Base-by-base conservation (phyloP, 1,284 basidiomycete genomes). In the Porodaedalea pini region DNA sequence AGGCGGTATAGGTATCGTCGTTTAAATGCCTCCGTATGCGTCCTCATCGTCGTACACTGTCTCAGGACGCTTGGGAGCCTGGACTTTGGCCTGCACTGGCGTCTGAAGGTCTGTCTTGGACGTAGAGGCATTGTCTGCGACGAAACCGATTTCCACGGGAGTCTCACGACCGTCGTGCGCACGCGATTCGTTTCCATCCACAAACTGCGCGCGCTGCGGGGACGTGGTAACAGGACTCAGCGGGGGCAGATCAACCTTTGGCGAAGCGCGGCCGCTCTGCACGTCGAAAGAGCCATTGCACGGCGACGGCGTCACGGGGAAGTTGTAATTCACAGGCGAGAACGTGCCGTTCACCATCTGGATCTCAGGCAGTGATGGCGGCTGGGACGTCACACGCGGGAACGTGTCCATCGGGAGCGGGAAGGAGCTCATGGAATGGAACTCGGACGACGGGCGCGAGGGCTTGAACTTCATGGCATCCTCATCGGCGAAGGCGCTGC, bases 31-130 rank as follows among this genome's bases (percentile, higher is more conserved):
- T 31, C 76, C 81, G 62, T 87, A 87, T 39, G 79, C 83, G 60
- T 87, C 85, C n/a, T 80, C 78, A 32, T 78, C 77, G 62, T 81
- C 76, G 62, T 85, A 85, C 59, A 84, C 58, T 21, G 82, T 81
- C 61, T 80, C 77, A 57, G 15, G 58, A 29, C 58, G 49, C 49
- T 52, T 60, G 11, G 41, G 27, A 23, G 23, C 32, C 3, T 53
- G 8, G 11, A 21, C 3, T n/a, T 45, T 23, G 21, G 60, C 15
- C 25, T 19, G 47, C n/a, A 4, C 17, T 19, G 47, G 10, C 2
- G 41, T 17, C 23, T 6, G 23, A 44, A 44, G 11, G 29, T 15
- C 47, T 19, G 45, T 32, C 45, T 37, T 36, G 15, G 49, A 6
- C 15, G 13, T 11, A 21, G 53, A 23, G 15, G 31, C 19, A 25